A percentile compares a stretch with the other conserved stretches of the same genome.
These are phyloP conservation scores for Senna siamea DNA, from an alignment of 306 rosid species.

Conservation along the genomic window DNA sequence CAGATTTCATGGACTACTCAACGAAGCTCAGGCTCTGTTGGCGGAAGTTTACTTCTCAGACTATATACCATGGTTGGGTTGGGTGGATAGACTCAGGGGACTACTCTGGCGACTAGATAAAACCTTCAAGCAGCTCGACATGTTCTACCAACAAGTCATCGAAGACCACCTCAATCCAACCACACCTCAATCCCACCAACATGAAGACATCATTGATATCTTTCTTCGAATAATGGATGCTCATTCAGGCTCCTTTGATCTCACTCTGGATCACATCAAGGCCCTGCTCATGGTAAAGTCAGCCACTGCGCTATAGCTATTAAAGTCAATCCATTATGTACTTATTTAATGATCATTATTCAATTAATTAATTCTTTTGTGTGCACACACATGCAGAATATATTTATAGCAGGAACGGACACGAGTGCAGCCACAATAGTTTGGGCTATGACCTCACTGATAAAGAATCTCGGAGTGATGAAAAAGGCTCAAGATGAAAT, in stretches of 20 bases:
- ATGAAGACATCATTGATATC: slow-evolving; percentile 41
- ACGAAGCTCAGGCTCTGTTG: slow-evolving; percentile 41
- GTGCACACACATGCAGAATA: slow-evolving; percentile 36
- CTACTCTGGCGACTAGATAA: slow-evolving; percentile 34
- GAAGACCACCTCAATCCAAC: slow-evolving; percentile 37
- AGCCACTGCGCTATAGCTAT: too few relatives aligned
- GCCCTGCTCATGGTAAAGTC: slow-evolving; percentile 28
- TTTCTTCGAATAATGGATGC: slow-evolving; percentile 27
- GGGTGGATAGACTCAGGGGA: slow-evolving; percentile 56
- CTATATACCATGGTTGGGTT: slow-evolving; percentile 46
- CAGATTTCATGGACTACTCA: slow-evolving; percentile 45
- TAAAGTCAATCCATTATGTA: too few relatives aligned
- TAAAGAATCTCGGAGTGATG: slow-evolving; percentile 40
- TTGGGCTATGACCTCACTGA: slow-evolving; percentile 43
- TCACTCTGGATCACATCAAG: slow-evolving; percentile 46
- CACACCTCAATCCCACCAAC: neutral
- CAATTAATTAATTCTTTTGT: too few relatives aligned
- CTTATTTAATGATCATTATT: too few relatives aligned
- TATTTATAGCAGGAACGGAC: slow-evolving; percentile 48
- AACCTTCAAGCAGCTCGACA: slow-evolving; percentile 42
- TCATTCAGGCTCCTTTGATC: slow-evolving; percentile 25
- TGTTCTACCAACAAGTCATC: slow-evolving; percentile 48
- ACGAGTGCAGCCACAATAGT: slow-evolving; percentile 21
- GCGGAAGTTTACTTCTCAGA: slow-evolving; percentile 47
- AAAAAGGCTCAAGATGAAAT: slow-evolving; percentile 35